These are phyloP conservation scores for Jacaranda copaia DNA, from an alignment of 257 asterid species.

Conservation along the genomic window DNA sequence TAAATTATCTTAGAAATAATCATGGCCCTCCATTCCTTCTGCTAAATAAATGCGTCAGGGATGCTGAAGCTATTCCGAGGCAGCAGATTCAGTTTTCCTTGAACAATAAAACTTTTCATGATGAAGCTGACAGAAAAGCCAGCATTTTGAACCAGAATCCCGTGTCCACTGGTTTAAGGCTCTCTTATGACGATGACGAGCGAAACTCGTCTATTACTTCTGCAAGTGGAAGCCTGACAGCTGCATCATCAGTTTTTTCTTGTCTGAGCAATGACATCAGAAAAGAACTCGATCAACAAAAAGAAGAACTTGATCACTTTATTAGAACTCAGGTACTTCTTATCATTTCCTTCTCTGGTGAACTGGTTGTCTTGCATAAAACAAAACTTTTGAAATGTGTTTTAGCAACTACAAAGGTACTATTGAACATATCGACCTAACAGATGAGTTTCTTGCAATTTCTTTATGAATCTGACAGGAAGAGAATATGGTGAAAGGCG, in stretches of 20 bases:
- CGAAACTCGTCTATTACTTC: constrained; percentile 79
- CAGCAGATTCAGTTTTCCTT: constrained; percentile 66
- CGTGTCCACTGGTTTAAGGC: constrained; percentile 85
- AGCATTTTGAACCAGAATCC: constrained; percentile 60
- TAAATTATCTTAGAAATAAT: constrained; percentile 66
- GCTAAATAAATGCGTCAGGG: constrained; percentile 55
- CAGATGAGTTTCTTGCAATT: background rate
- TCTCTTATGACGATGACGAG: constrained; percentile 85
- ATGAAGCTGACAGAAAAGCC: constrained; percentile 57
- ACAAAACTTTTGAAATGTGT: no score
- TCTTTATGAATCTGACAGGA: constrained; percentile 54
- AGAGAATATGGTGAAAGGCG: constrained; percentile 63
- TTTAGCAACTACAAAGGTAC: no score
- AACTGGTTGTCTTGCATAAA: background rate
- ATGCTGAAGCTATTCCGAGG: constrained; percentile 59
- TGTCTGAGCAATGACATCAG: constrained; percentile 58
- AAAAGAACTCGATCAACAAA: constrained; percentile 67
- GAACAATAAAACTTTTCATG: constrained; percentile 49
- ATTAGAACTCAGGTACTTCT: constrained; percentile 73
- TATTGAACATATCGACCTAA: no score
- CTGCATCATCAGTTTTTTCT: constrained; percentile 59
- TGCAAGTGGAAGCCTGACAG: constrained; percentile 65
- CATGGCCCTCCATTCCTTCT: constrained; percentile 43
- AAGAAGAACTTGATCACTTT: constrained; percentile 68
- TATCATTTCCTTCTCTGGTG: background rate